These are phyloP conservation scores for Sporothrix pallida DNA, from an alignment of 2,329 filamentous ascomycete species.

Conservation along the genomic window DNA sequence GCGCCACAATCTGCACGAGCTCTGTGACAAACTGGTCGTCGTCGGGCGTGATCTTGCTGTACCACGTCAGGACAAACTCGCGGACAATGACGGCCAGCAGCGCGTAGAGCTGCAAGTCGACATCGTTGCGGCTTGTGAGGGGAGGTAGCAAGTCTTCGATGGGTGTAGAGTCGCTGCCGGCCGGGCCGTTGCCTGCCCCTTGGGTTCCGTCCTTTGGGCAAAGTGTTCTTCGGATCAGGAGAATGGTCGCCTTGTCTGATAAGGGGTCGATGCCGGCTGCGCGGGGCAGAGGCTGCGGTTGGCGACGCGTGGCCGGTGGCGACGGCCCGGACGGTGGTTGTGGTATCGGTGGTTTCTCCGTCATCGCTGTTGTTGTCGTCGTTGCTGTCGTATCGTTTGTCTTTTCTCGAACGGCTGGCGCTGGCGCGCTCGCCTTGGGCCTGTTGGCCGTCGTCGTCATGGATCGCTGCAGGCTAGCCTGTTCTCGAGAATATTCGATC, in stretches of 20 bases:
- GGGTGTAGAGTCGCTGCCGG: slow-evolving; percentile 52
- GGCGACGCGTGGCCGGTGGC: slow-evolving; percentile 30
- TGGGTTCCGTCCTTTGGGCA: slow-evolving; percentile 67
- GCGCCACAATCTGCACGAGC: slow-evolving; percentile 87
- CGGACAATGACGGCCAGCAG: slow-evolving; percentile 87
- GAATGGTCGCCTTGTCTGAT: slow-evolving; percentile 78
- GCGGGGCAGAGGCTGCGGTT: slow-evolving; percentile 38
- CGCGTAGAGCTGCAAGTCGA: slow-evolving; percentile 92
- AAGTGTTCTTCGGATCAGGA: slow-evolving; percentile 81
- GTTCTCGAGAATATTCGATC: neutral
- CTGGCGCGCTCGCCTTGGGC: slow-evolving; percentile 23
- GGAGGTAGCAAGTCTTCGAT: slow-evolving; percentile 86
- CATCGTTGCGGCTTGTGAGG: slow-evolving; percentile 89
- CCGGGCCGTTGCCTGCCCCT: neutral
- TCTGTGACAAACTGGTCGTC: slow-evolving; percentile 86
- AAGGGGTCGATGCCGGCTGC: slow-evolving; percentile 56
- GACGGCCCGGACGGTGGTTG: slow-evolving; percentile 31
- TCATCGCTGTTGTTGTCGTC: neutral
- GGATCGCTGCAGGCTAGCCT: neutral
- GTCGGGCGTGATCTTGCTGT: slow-evolving; percentile 88
- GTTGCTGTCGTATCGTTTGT: neutral
- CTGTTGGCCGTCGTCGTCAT: slow-evolving; percentile 38
- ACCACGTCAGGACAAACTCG: slow-evolving; percentile 93
- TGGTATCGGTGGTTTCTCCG: neutral
- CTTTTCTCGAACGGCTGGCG: slow-evolving; percentile 11